Conservation (phyloP, 2,329 filamentous ascomycete species). For the Curvularia sp. region DNA sequence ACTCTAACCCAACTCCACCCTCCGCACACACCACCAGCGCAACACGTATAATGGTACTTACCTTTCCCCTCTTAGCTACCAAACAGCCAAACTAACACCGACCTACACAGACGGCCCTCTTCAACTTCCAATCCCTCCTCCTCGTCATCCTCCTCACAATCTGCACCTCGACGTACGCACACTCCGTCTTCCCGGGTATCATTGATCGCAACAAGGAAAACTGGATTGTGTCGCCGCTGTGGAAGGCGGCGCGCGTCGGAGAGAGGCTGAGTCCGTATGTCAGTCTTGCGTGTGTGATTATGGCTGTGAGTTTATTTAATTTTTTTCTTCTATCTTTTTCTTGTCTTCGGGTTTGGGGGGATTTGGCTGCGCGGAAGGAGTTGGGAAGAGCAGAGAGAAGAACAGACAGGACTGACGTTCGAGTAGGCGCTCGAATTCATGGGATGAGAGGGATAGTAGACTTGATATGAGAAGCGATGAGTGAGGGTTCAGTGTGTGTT, state of each 20-base stretch:
- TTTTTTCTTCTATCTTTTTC: not conserved
- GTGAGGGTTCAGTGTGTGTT: not conserved
- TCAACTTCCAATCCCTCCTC: slow-evolving; percentile 98
- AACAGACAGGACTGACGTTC: not conserved
- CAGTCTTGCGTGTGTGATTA: slow-evolving; percentile 88
- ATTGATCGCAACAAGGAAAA: slow-evolving; percentile 91
- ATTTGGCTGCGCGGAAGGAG: too few species aligned
- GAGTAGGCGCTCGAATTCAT: slow-evolving; percentile 40
- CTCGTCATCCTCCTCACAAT: slow-evolving; percentile 93
- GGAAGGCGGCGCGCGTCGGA: slow-evolving; percentile 93
- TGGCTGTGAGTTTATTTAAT: slow-evolving; percentile 71
- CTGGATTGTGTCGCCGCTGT: slow-evolving; percentile 85
- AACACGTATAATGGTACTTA: slow-evolving; percentile 22
- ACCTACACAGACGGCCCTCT: slow-evolving; percentile 82
- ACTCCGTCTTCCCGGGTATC: slow-evolving; percentile 85
- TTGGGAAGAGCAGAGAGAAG: not conserved
- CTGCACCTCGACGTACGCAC: slow-evolving; percentile 93
- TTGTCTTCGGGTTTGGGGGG: not conserved
- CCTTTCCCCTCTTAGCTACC: not conserved
- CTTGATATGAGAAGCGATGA: not conserved
- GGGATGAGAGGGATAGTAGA: slow-evolving; percentile 19
- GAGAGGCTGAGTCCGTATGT: slow-evolving; percentile 95
- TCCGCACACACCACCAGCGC: not conserved
- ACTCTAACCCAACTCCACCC: too few species aligned
- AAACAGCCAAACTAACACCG: not conserved